phyloP scores from a whole-genome alignment of 176 grass and related monocot species.

The Triticum monococcum region DNA sequence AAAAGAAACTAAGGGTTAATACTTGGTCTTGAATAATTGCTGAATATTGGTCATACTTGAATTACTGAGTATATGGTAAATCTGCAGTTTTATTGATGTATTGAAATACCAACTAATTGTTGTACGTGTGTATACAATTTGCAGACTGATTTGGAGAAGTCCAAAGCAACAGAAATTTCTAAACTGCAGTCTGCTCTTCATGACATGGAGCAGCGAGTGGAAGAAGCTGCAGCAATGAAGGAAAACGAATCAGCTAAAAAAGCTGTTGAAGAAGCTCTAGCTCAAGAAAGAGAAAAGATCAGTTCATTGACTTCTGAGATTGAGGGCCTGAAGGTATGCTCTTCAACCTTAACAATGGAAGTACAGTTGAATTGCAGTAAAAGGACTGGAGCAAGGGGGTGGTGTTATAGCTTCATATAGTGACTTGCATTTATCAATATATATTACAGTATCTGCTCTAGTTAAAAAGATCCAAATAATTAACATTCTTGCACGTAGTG shows the following conservation, averaged over 20 bases:
- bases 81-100: constrained; percentile 14
- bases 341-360: neutral
- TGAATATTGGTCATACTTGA: neutral
- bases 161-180: constrained; percentile 62
- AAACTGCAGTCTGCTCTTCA: constrained; percentile 60
- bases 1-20: constrained; percentile 69
- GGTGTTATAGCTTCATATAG: constrained; percentile 5
- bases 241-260: constrained; percentile 69
- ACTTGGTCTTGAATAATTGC: constrained; percentile 25
- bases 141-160: constrained; percentile 75
- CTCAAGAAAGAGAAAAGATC: constrained; percentile 78
- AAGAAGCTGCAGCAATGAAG: constrained; percentile 56
- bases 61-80: constrained; percentile 9
- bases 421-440: neutral
- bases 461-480: neutral
- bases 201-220: constrained; percentile 60
- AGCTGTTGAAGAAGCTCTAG: constrained; percentile 70
- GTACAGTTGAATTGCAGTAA: neutral
- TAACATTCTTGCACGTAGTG: neutral
- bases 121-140: constrained; percentile 31
- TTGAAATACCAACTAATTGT: constrained; percentile 7
- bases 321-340: constrained; percentile 54
- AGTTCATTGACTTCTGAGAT: constrained; percentile 56
- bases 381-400: neutral
- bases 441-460: neutral